Evolutionary conservation across 2,329 filamentous ascomycete genomes (phyloP), one percentile per base, ranked within the genome.

Genomic region (Cercospora sesami): DNA sequence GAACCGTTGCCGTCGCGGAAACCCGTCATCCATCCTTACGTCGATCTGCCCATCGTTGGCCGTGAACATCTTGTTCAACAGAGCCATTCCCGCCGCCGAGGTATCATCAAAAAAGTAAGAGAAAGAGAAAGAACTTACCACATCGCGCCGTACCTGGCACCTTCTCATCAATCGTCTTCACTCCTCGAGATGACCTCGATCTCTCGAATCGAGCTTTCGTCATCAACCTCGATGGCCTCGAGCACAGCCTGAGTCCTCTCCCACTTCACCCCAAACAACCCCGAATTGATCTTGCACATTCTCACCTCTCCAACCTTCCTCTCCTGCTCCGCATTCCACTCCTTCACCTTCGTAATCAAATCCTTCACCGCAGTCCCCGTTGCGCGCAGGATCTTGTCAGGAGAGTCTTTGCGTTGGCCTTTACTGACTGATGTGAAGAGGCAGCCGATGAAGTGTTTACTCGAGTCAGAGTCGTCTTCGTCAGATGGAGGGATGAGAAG

Each of bases 241-340:
- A 89, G 63, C 1, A 85, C 75, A 5, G 68, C 71, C 66, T 78
- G 80, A 0, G 86, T 87, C 36, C 78, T 74, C 65, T 79, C 75
- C 87, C 87, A 89, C 12, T 81, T 78, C 28, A 89, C 85, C 0
- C 77, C 78, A 74, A 89, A 89, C 36, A 84, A 75, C 0, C 85
- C 87, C 28, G 85, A 84, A 73, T 89, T 89, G 71, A 89, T 70
- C 65, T 53, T 70, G 55, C 71, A 73, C 68, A 74, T 75, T 42
- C 74, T 58, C 28, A 75, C 65, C 60, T 74, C 71, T 8, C 58
- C 63, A 18, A 71, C 45, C 12, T 57, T 31, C 30, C 45, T 57
- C 18, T 28, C 4, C 1, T 39, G 70, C 69, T n/a, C 57, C 3
- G 73, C 74, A 58, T 64, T 64, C 28, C 78, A 72, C 26, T 75